Evolutionary conservation across 192 early-diverging fungal species (phyloP).

Genomic region (Coemansia asiatica): DNA sequence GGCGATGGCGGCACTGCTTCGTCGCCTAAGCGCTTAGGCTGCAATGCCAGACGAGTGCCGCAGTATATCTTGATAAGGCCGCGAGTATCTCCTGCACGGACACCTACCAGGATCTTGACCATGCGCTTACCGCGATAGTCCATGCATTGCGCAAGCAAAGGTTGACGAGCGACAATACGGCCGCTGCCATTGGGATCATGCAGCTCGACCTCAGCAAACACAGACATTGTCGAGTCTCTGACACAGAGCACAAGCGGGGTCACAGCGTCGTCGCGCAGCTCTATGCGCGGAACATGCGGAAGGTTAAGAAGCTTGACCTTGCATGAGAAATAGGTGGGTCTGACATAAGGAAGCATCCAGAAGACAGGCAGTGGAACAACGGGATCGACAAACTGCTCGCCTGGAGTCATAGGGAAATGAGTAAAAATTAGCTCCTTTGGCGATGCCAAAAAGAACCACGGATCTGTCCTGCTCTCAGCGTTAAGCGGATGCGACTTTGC

Average conservation of each 20-base stretch:
- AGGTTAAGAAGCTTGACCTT: slow-evolving; percentile 54
- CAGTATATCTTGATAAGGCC: slow-evolving; percentile 56
- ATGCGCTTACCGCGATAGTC: slow-evolving; percentile 55
- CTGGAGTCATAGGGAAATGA: slow-evolving; percentile 39
- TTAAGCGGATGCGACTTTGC: slow-evolving; percentile 49
- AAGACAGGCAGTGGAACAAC: slow-evolving; percentile 50
- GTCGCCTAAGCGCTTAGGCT: slow-evolving; percentile 25
- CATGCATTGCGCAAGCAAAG: slow-evolving; percentile 56
- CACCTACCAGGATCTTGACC: slow-evolving; percentile 53
- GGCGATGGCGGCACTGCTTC: slow-evolving; percentile 2
- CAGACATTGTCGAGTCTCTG: slow-evolving; percentile 39
- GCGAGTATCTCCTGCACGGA: slow-evolving; percentile 33
- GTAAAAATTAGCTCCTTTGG: slow-evolving; percentile 55
- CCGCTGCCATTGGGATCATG: slow-evolving; percentile 53
- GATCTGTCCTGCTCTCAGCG: slow-evolving; percentile 36
- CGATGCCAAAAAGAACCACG: slow-evolving; percentile 54
- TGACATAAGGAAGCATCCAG: slow-evolving; percentile 58
- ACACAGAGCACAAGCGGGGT: slow-evolving; percentile 50
- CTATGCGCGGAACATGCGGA: slow-evolving; percentile 37
- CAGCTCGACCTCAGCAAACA: slow-evolving; percentile 57
- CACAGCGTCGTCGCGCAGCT: slow-evolving; percentile 48
- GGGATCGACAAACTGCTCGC: slow-evolving; percentile 54
- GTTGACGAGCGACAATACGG: slow-evolving; percentile 49
- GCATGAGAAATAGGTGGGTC: slow-evolving; percentile 44
- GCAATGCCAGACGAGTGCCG: slow-evolving; percentile 39